These are phyloP conservation scores for Penicillium freii DNA, from an alignment of 2,329 filamentous ascomycete species.

Conservation along the genomic window DNA sequence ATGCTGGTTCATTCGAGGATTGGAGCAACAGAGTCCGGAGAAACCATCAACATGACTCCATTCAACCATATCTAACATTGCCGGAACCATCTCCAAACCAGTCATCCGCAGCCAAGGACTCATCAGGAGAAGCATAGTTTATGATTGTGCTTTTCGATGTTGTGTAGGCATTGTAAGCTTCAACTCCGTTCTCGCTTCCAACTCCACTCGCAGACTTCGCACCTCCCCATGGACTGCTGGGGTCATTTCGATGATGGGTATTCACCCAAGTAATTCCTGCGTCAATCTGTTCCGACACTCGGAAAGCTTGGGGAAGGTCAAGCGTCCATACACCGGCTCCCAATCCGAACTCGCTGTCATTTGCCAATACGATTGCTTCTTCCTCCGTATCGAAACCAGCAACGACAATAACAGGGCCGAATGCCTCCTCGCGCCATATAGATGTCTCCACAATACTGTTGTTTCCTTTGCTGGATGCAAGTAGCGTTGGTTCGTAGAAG, in stretches of 20 bases:
- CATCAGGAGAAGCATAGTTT: conserved; percentile 54
- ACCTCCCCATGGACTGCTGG: conserved; percentile 69
- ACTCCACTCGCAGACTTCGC: conserved; percentile 60
- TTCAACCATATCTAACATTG: conserved; percentile 60
- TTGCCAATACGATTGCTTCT: conserved; percentile 49
- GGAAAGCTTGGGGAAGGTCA: conserved; percentile 49
- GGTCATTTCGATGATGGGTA: conserved; percentile 68
- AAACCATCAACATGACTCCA: background rate
- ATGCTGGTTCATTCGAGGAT: background rate
- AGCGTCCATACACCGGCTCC: conserved; percentile 54
- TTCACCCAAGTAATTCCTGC: conserved; percentile 51
- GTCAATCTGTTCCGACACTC: conserved; percentile 49
- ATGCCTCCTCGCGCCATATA: conserved; percentile 46
- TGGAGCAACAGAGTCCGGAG: background rate
- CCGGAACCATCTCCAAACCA: conserved; percentile 64
- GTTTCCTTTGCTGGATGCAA: conserved; percentile 1
- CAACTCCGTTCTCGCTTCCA: conserved; percentile 70
- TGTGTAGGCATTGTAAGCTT: conserved; percentile 60
- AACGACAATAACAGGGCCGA: conserved; percentile 53
- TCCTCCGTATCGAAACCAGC: conserved; percentile 49
- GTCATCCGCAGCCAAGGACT: conserved; percentile 37
- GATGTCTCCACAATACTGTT: conserved; percentile 24
- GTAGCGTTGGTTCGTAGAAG: conserved; percentile 21
- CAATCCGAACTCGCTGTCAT: conserved; percentile 51
- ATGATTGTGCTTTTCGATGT: conserved; percentile 46